A percentile compares a stretch with the other conserved stretches of the same genome.
phyloP scores from a whole-genome alignment of 2,329 filamentous ascomycete genomes.

The Exophiala aquamarina region DNA sequence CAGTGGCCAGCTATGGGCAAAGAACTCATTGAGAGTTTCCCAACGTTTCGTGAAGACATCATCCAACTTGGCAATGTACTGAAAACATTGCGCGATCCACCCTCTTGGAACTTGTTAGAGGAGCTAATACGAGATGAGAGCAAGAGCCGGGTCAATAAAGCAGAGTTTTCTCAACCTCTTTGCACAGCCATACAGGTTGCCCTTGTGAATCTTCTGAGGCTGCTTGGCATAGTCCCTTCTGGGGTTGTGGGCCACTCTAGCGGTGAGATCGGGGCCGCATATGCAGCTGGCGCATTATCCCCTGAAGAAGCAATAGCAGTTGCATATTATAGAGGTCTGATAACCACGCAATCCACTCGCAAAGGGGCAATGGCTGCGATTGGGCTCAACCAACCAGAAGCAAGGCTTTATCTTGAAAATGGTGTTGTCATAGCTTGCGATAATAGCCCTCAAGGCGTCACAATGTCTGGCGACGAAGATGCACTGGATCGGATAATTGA shows the following conservation, averaged over 20 bases:
- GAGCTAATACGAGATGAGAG: too few species aligned
- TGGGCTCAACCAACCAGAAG: slow-evolving; percentile 26
- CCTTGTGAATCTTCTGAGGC: slow-evolving; percentile 25
- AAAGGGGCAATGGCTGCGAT: slow-evolving; percentile 35
- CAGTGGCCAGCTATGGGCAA: slow-evolving; percentile 22
- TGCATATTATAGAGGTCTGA: slow-evolving; percentile 32
- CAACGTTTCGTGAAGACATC: too few species aligned
- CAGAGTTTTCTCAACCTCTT: slow-evolving; percentile 14
- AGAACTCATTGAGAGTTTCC: too few species aligned
- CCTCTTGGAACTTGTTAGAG: too few species aligned
- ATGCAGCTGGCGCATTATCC: slow-evolving; percentile 27
- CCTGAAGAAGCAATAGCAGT: slow-evolving; percentile 30
- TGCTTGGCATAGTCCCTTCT: slow-evolving; percentile 16
- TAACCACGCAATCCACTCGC: slow-evolving; percentile 1
- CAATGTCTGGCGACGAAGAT: slow-evolving; percentile 35
- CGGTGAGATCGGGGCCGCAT: slow-evolving; percentile 31
- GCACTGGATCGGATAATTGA: slow-evolving; percentile 25
- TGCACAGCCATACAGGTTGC: slow-evolving; percentile 27
- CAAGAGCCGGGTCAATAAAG: too few species aligned
- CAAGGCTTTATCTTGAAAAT: slow-evolving; percentile 20
- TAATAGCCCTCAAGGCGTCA: slow-evolving; percentile 40
- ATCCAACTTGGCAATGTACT: too few species aligned
- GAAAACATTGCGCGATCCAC: too few species aligned
- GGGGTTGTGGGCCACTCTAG: slow-evolving; percentile 29
- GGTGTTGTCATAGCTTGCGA: slow-evolving; percentile 34